Evolutionary conservation across 2,329 filamentous ascomycete genomes (phyloP), one percentile per base, ranked within the genome.

Genomic region (Alternaria ethzedia): DNA sequence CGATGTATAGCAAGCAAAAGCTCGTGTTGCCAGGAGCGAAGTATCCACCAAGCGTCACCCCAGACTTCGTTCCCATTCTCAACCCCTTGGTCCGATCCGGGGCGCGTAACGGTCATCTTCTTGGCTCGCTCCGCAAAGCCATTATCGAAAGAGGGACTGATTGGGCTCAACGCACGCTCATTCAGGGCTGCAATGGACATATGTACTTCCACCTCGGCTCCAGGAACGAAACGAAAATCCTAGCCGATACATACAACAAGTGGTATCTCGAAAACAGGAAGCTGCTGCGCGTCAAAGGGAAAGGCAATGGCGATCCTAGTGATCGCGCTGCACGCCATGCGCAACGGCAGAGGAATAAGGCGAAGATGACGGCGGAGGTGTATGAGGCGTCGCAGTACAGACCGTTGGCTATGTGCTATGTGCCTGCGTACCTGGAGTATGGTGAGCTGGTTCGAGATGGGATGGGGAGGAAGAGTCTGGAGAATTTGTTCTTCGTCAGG

Each of bases 401-500:
- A 3, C 71, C 74, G 1, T 6, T 26, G 10, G 68, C 66, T 2
- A 58, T 79, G 32, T 68, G 71, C 15, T 79, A 72, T 44, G 21
- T 74, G 8, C 75, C 75, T 8, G 66, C 69, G 2, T 75, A 74
- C 58, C 50, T 79, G 4, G 70, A 73, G 26, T 73, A 66, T 47
- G 61, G 62, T 20, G 25, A 41, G 9, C n/a, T 0, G 36, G 36
- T 11, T 17, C n/a, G 1, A 11, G 3, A 7, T 6, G 46, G 13
- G n/a, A 52, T 2, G 60, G 15, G 11, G 2, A 28, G 26, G 61
- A 11, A 25, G 32, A 20, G 2, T 6, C 43, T 77, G 1, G 66
- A 70, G 1, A 74, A 70, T 12, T 43, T 79, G 15, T 76, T 69
- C 50, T 79, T 68, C 41, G 64, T 79, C 2, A 68, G 74, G 11